These are phyloP conservation scores for Hexamita inflata DNA, from an alignment of 208 protist genomes.

Conservation along the genomic window DNA sequence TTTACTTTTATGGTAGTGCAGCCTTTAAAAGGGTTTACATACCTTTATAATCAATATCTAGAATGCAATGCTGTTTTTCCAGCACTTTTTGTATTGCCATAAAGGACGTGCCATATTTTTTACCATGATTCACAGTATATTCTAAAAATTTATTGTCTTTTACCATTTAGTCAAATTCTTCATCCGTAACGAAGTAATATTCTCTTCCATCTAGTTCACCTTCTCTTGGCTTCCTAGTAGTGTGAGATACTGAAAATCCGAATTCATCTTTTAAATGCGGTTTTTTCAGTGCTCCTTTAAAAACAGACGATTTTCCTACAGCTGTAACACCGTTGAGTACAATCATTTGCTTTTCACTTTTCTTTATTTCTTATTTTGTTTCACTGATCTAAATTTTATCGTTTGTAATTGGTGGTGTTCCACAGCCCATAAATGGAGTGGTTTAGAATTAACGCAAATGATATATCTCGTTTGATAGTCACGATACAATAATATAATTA, in stretches of 20 bases:
- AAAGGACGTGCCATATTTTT: slow-evolving; percentile 70
- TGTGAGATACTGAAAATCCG: slow-evolving; percentile 65
- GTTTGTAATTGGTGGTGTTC: too few relatives aligned
- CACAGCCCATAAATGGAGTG: too few relatives aligned
- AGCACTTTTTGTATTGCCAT: slow-evolving; percentile 52
- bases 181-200: slow-evolving; percentile 60
- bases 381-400: too few relatives aligned
- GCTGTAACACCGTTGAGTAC: background rate
- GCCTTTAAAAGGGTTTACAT: too few relatives aligned
- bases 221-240: slow-evolving; percentile 56
- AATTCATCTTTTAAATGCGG: slow-evolving; percentile 49
- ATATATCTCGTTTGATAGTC: too few relatives aligned
- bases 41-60: slow-evolving; percentile 59
- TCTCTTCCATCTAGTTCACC: slow-evolving; percentile 61
- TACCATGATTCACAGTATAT: slow-evolving; percentile 67
- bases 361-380: too few relatives aligned
- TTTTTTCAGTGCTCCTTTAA: slow-evolving; percentile 31
- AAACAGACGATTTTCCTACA: slow-evolving; percentile 21
- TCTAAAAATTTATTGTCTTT: slow-evolving; percentile 57
- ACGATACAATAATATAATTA: too few relatives aligned
- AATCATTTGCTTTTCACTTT: too few relatives aligned
- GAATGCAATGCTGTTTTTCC: slow-evolving; percentile 41
- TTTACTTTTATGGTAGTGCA: too few relatives aligned
- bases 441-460: too few relatives aligned
- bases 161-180: slow-evolving; percentile 53